phyloP scores from a whole-genome alignment of 169 alveolate genomes.

The Cryptosporidium viatorum region DNA sequence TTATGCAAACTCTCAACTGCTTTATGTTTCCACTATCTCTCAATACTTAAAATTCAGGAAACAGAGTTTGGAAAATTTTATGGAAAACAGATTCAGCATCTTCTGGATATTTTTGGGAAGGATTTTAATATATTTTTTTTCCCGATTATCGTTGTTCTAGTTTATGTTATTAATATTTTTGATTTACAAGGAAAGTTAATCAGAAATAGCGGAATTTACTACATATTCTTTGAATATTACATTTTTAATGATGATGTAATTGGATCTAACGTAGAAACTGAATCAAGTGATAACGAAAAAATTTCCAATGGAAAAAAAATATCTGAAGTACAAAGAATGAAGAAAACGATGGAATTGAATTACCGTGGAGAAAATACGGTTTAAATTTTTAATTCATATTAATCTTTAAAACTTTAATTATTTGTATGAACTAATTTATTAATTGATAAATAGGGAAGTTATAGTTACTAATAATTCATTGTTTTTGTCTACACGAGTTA shows the following conservation, averaged over 20 bases:
- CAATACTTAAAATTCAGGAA: constrained; percentile 14
- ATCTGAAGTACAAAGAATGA: constrained; percentile 21
- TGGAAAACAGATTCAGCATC: constrained; percentile 21
- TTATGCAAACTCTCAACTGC: constrained; percentile 27
- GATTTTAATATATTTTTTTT: constrained; percentile 16
- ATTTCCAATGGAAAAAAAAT: constrained; percentile 40
- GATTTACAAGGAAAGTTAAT: constrained; percentile 21
- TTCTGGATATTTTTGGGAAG: constrained; percentile 32
- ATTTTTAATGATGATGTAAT: constrained; percentile 8
- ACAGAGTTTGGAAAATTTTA: constrained; percentile 36
- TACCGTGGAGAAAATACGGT: background rate
- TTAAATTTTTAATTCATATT: background rate
- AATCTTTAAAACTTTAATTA: background rate
- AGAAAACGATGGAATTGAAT: background rate
- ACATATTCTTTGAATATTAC: constrained; percentile 44
- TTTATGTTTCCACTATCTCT: constrained; percentile 46
- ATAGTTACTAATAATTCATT: too few species aligned
- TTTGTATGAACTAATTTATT: background rate
- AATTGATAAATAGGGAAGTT: too few species aligned
- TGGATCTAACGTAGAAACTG: background rate
- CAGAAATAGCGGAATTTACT: constrained; percentile 13
- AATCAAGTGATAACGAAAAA: background rate
- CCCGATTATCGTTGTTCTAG: constrained; percentile 31
- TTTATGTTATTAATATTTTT: constrained; percentile 12
- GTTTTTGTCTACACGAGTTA: too few species aligned